Evolutionary conservation across 2,329 filamentous ascomycete genomes (phyloP).

Genomic region (Pseudogymnoascus sp.): DNA sequence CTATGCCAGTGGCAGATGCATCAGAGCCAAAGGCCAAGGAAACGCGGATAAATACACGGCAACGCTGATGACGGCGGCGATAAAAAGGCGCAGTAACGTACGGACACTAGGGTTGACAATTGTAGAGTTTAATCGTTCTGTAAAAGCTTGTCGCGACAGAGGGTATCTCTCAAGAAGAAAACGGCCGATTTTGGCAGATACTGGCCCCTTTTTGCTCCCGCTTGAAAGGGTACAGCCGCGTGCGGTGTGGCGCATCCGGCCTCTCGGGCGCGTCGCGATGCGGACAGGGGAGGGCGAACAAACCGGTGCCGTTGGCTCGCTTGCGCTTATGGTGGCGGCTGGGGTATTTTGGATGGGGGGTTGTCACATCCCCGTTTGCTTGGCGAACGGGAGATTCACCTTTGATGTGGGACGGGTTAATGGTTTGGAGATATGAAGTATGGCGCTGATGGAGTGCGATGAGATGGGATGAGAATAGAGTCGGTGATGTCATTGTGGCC

Average conservation of each 20-base stretch:
- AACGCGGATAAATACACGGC: conserved; percentile 11
- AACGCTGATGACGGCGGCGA: too few relatives aligned
- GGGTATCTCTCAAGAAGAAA: too few relatives aligned
- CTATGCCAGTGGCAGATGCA: conserved; percentile 13
- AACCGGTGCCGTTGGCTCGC: background rate
- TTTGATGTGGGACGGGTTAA: background rate
- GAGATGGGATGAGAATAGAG: conserved; percentile 5
- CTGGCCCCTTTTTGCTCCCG: too few relatives aligned
- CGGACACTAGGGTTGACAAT: too few relatives aligned
- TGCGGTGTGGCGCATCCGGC: background rate
- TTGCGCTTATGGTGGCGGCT: background rate
- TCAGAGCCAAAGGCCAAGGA: conserved; percentile 14
- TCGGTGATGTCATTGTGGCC: background rate
- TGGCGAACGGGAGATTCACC: background rate
- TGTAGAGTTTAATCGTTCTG: too few relatives aligned
- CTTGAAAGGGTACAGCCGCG: background rate
- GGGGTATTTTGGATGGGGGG: conserved; percentile 1
- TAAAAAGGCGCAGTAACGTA: too few relatives aligned
- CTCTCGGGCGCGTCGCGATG: background rate
- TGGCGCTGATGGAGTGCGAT: background rate
- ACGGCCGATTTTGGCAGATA: too few relatives aligned
- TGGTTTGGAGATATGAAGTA: background rate
- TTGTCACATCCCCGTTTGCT: background rate
- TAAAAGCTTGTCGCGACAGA: too few relatives aligned
- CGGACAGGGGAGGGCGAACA: background rate